Base-by-base conservation (phyloP, 768 basidiomycete species). In the Boletus edulis region DNA sequence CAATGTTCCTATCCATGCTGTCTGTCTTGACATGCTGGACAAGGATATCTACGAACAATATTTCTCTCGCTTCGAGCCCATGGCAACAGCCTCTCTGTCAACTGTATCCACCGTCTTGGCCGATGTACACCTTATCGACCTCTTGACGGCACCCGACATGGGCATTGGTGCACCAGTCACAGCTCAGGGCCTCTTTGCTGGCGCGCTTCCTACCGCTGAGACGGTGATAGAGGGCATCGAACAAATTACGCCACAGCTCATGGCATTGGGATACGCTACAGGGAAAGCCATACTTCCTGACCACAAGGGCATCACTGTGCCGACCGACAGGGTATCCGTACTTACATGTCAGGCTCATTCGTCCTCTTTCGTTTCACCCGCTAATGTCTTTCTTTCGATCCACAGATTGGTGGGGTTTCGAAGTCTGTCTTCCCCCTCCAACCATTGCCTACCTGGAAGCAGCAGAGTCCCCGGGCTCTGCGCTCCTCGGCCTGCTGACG, bases 341-440 rank as follows among this genome's bases (percentile, higher is more conserved):
- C 72, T 93, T 27, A 91, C 90, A 14, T 93, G 90, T 91, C 67
- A 67, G 87, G 71, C 9, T 32, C n/a, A 44, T 41, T 44, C 40
- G 38, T 51, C 51, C 1, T 20, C 42, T 24, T 27, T 8, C 35
- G 3, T 31, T 57, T 7, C 32, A 43, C 32, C 0, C 42, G 20
- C 57, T 62, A 53, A 67, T 50, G 2, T 18, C 35, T 38, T 46
- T 52, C 14, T 41, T 42, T 54, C 31, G 0, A 32, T 51, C 27
- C 15, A 18, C 58, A 93, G 91, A 93, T 69, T 94, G 92, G 92
- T 95, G 92, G 92, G 92, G 92, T 14, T 74, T 91, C 13, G 92
- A 95, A 65, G 52, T 94, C 0, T 78, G 84, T 35, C 76, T 95
- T 27, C 92, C 93, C 5, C 80, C 85, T 18, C 81, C 90, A 1